A percentile compares a stretch with the other conserved stretches of the same genome.
These are phyloP conservation scores for Aspergillus nomiae DNA, from an alignment of 2,329 filamentous ascomycete genomes.

Conservation along the genomic window DNA sequence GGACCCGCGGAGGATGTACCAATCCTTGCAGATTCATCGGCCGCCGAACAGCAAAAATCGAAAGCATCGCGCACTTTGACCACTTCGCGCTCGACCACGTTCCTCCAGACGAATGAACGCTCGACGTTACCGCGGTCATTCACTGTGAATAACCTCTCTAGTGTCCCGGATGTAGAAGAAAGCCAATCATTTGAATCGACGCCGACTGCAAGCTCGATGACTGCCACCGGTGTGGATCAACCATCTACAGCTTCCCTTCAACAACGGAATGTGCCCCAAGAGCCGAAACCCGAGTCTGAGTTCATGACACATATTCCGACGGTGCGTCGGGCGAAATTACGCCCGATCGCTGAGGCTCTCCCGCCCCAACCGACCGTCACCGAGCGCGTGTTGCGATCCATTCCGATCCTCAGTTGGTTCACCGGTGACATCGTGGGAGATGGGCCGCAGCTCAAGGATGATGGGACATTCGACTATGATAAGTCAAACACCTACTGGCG, in stretches of 20 bases:
- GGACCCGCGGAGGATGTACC: slow-evolving; percentile 66
- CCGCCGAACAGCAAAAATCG: slow-evolving; percentile 26
- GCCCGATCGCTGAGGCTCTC: slow-evolving; percentile 70
- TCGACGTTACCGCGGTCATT: slow-evolving; percentile 44
- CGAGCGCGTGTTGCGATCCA: slow-evolving; percentile 64
- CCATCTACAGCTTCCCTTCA: slow-evolving; percentile 21
- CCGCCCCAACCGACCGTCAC: slow-evolving; percentile 67
- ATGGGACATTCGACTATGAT: slow-evolving; percentile 67
- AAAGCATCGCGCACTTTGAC: slow-evolving; percentile 38
- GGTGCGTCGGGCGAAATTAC: slow-evolving; percentile 65
- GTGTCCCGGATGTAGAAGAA: slow-evolving; percentile 33
- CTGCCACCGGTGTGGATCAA: slow-evolving; percentile 33
- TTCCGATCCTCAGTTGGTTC: slow-evolving; percentile 73
- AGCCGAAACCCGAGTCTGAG: slow-evolving; percentile 44
- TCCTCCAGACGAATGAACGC: slow-evolving; percentile 37
- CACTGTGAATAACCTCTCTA: slow-evolving; percentile 39
- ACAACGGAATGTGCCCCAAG: slow-evolving; percentile 29
- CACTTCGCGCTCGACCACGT: slow-evolving; percentile 37
- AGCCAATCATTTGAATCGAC: slow-evolving; percentile 37
- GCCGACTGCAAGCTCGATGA: slow-evolving; percentile 46
- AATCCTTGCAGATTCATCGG: slow-evolving; percentile 53
- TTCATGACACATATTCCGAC: slow-evolving; percentile 64
- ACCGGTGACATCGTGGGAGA: slow-evolving; percentile 56
- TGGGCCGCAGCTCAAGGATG: slow-evolving; percentile 47
- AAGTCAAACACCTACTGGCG: slow-evolving; percentile 63